Evolutionary conservation across 345 rosid species (phyloP).

Genomic region (Eutrema japonicum): DNA sequence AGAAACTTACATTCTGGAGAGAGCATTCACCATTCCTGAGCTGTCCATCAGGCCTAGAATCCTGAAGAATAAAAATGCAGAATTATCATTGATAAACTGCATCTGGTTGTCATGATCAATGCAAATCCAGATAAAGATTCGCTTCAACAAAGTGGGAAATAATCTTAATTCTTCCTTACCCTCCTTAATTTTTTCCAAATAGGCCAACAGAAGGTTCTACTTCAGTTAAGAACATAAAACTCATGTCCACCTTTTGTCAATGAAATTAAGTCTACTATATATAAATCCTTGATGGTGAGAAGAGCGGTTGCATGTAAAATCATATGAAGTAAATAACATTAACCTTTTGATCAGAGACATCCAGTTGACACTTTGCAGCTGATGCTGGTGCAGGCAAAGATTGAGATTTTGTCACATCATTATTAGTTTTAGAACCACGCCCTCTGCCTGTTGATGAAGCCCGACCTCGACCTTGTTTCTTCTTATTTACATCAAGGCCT

Average conservation of each 20-base stretch:
- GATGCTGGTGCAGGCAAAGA: conserved; percentile 50
- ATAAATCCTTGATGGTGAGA: neutral
- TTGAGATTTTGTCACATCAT: conserved; percentile 58
- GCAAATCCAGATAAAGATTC: conserved; percentile 29
- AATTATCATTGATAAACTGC: conserved; percentile 4
- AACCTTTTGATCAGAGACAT: conserved; percentile 72
- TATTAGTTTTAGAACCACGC: conserved; percentile 80
- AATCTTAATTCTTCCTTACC: conserved; percentile 1
- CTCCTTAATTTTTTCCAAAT: neutral
- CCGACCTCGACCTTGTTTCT: conserved; percentile 87
- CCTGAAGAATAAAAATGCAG: conserved; percentile 52
- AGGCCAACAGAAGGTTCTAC: conserved; percentile 3
- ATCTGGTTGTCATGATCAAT: conserved; percentile 23
- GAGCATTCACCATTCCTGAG: conserved; percentile 52
- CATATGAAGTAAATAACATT: conserved; percentile 27
- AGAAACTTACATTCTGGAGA: conserved; percentile 59
- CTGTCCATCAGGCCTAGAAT: conserved; percentile 60
- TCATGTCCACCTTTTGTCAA: conserved; percentile 3
- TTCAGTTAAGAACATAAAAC: conserved; percentile 11
- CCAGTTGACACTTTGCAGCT: conserved; percentile 67
- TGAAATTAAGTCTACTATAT: neutral
- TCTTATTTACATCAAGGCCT: conserved; percentile 59
- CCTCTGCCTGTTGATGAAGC: conserved; percentile 77
- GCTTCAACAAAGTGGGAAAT: neutral
- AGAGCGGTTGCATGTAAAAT: conserved; percentile 20